A percentile compares a stretch with the other conserved stretches of the same genome.
Conservation (phyloP, 1,284 basidiomycete species). For the Phellopilus nigrolimitatus region DNA sequence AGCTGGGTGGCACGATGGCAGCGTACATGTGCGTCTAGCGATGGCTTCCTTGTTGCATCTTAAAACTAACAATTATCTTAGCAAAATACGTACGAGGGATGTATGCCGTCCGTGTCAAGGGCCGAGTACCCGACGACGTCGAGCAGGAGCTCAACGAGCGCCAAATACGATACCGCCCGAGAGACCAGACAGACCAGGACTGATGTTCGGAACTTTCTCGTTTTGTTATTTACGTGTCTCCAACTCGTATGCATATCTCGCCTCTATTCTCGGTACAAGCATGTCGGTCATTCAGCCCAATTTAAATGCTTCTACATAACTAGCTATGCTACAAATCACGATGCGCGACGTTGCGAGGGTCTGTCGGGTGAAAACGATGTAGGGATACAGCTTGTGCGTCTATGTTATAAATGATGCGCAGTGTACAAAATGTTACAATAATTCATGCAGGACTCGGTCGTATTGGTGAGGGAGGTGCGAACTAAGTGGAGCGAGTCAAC, state of each 20-base stretch:
- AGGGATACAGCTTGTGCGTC: constrained; percentile 2
- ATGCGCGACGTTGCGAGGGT: neutral
- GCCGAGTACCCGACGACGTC: constrained; percentile 81
- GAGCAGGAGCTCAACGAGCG: constrained; percentile 71
- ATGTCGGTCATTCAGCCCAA: neutral
- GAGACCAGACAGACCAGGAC: constrained; percentile 73
- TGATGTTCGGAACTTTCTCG: constrained; percentile 30
- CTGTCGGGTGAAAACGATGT: neutral
- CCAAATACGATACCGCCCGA: constrained; percentile 75
- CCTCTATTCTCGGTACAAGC: too few relatives aligned
- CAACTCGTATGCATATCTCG: too few relatives aligned
- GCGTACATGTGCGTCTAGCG: constrained; percentile 63
- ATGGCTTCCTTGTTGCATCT: constrained; percentile 4
- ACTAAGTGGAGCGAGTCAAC: constrained; percentile 29
- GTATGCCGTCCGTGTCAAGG: constrained; percentile 85
- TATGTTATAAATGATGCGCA: neutral
- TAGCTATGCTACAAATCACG: constrained; percentile 1
- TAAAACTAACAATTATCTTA: constrained; percentile 29
- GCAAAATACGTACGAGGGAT: constrained; percentile 84
- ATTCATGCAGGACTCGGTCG: constrained; percentile 59
- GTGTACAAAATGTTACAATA: constrained; percentile 36
- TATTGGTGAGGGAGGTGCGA: constrained; percentile 66
- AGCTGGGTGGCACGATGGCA: constrained; percentile 98
- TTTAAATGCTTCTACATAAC: neutral
- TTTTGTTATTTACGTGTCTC: too few relatives aligned